Evolutionary conservation across 495 filamentous ascomycete species (phyloP).

Genomic region (Chlorociboria aeruginascens): DNA sequence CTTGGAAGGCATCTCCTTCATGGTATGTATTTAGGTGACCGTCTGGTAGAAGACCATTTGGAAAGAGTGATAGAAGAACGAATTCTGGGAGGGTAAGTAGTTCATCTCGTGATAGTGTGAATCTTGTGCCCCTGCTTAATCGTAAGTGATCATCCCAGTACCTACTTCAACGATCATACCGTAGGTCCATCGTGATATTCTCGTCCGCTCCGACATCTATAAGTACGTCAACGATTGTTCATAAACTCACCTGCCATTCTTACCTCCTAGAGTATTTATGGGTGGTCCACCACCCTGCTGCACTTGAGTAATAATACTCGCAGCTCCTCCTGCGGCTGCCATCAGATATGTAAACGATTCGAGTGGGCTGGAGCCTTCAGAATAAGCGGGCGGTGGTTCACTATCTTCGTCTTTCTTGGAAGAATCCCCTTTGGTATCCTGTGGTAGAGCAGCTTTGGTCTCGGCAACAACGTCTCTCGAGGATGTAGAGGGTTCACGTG

Average conservation of each 20-base stretch:
- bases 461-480: conserved; percentile 46
- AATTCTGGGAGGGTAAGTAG: conserved; percentile 93
- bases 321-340: conserved; percentile 90
- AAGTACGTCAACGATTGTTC: conserved; percentile 2
- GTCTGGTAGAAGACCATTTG: conserved; percentile 94
- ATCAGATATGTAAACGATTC: conserved; percentile 93
- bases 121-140: conserved; percentile 66
- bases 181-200: conserved; percentile 85
- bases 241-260: conserved; percentile 13
- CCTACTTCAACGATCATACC: conserved; percentile 40
- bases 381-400: conserved; percentile 92
- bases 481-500: conserved; percentile 10
- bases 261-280: conserved; percentile 82
- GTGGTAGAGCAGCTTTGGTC: conserved; percentile 71
- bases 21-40: conserved; percentile 86
- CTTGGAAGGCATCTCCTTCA: conserved; percentile 88
- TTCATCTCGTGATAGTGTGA: conserved; percentile 88
- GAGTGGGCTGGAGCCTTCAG: conserved; percentile 85
- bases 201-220: conserved; percentile 83
- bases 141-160: neutral
- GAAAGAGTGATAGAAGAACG: conserved; percentile 95
- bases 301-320: conserved; percentile 98
- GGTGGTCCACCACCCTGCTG: conserved; percentile 79
- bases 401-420: conserved; percentile 63
- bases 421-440: conserved; percentile 62